phyloP scores from a whole-genome alignment of 257 asterid genomes.

The Plantago major region DNA sequence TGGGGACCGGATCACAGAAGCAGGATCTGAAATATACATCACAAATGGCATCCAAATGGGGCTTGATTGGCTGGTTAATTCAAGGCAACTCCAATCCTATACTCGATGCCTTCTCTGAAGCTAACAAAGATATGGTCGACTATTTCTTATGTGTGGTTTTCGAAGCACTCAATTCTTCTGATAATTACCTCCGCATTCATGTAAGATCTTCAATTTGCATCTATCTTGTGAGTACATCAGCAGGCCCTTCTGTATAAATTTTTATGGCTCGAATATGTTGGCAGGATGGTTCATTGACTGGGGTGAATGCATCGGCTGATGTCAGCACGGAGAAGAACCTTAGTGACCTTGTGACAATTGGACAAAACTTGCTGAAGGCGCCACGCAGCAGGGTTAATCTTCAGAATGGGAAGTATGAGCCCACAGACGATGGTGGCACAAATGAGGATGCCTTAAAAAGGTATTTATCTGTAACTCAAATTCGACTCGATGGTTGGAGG shows the following conservation, averaged over 20 bases:
- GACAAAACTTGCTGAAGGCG: constrained; percentile 33
- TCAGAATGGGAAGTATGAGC: constrained; percentile 38
- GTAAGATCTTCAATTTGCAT: constrained; percentile 10
- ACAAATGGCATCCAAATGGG: constrained; percentile 45
- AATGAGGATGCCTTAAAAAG: constrained; percentile 50
- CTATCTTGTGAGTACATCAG: neutral
- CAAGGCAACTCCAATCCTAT: constrained; percentile 39
- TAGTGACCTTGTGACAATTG: constrained; percentile 33
- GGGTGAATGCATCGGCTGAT: constrained; percentile 34
- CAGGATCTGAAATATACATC: constrained; percentile 37
- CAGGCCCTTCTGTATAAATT: neutral
- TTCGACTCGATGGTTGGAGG: too few relatives aligned
- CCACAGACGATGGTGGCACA: constrained; percentile 48
- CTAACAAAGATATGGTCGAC: constrained; percentile 42
- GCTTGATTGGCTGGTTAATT: constrained; percentile 43
- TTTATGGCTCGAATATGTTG: neutral
- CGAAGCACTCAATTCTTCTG: constrained; percentile 29
- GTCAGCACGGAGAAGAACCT: constrained; percentile 40
- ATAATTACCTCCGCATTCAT: constrained; percentile 53
- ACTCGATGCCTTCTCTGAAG: constrained; percentile 38
- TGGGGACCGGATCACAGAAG: constrained; percentile 50
- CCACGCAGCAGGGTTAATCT: constrained; percentile 34
- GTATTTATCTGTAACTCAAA: constrained; percentile 14
- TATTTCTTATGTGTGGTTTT: constrained; percentile 34
- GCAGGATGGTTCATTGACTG: constrained; percentile 43